These are phyloP conservation scores for Anthoceros angustus DNA, from an alignment of 225 moss, liverwort and hornwort species.

Conservation along the genomic window DNA sequence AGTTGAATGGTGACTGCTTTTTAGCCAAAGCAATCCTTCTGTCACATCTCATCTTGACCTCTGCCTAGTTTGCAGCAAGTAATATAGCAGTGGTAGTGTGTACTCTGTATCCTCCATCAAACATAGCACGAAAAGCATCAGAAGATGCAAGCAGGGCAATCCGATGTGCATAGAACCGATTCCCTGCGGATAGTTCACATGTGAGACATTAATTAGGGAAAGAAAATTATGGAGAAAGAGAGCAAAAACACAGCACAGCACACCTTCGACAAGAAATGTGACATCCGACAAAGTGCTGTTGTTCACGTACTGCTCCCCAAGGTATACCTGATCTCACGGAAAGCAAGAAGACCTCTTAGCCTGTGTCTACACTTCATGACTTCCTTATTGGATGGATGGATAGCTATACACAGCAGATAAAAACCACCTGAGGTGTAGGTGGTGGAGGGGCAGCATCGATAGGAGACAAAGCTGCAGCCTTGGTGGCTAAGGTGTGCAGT, in stretches of 20 bases:
- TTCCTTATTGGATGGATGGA: too few relatives aligned
- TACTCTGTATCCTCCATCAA: conserved; percentile 98
- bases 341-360: neutral
- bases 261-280: conserved; percentile 96
- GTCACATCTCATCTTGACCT: neutral
- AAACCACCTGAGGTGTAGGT: conserved; percentile 78
- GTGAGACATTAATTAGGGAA: neutral
- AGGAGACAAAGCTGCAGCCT: conserved; percentile 71
- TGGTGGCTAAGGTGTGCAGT: conserved; percentile 79
- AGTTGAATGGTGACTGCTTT: neutral
- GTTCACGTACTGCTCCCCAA: conserved; percentile 97
- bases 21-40: too few relatives aligned
- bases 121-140: conserved; percentile 99
- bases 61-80: neutral
- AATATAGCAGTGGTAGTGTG: neutral
- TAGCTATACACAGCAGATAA: neutral
- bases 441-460: conserved; percentile 88
- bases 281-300: conserved; percentile 92
- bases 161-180: conserved; percentile 88
- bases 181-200: conserved; percentile 34
- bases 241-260: neutral
- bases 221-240: neutral
- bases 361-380: too few relatives aligned
- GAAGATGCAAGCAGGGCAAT: conserved; percentile 95
- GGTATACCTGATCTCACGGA: conserved; percentile 55